Evolutionary conservation across 176 grass and related monocot species (phyloP), one percentile per base, ranked within the genome.

Genomic region (Carex scoparia): DNA sequence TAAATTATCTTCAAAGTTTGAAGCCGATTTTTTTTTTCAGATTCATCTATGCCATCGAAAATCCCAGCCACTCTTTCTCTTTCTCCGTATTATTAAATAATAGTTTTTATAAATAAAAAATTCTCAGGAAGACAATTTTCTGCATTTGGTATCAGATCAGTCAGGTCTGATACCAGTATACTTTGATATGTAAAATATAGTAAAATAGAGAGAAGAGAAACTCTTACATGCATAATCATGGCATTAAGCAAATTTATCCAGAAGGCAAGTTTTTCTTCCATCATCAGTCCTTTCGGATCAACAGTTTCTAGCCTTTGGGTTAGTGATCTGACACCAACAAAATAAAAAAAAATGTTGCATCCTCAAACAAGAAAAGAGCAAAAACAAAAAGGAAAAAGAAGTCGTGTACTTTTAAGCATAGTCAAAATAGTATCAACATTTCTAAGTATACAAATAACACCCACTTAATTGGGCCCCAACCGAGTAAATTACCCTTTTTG

Each of bases 191-290:
- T 42, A 8, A 15, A 77, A 37, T 5, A 69, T 64, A 15, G 79
- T 79, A 46, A 1, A 63, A 82, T 57, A 62, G 7, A 48, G 40
- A 72, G 46, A 61, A 61, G 83, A 81, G 77, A 85, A 80, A 87
- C 8, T 67, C 61, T 88, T 94, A 99, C 96, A 99, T 99, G 93
- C 96, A 99, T 99, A 88, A 94, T 92, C 91, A 95, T 99, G 12
- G 96, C 85, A 79, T 99, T 99, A 69, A 95, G 96, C 78, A 95
- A 82, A 81, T 99, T 99, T 61, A 95, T 92, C 96, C 96, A 99
- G 68, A 99, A 99, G 16, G 96, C 91, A 74, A 99, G 86, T 62
- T 91, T 99, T 65, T 95, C 96, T 86, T 95, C 88, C 4, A 86
- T 87, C 69, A 90, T 94, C 93, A 95, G 89, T 61, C 58, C 92